These are phyloP conservation scores for Penicillium frequentans DNA, from an alignment of 2,329 filamentous ascomycete species.

Conservation along the genomic window DNA sequence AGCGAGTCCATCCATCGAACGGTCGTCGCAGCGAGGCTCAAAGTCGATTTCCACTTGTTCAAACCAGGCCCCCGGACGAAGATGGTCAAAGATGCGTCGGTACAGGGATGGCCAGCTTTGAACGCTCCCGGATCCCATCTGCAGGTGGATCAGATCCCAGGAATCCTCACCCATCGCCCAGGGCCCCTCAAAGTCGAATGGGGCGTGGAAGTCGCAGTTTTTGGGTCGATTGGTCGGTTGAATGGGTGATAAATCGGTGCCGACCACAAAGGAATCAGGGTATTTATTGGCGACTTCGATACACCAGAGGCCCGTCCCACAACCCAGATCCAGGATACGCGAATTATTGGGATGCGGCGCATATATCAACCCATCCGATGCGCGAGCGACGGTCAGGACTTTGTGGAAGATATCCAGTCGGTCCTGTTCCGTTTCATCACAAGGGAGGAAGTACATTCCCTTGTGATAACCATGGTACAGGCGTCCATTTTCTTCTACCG, in stretches of 20 bases:
- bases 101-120: conserved; percentile 75
- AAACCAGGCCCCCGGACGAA: conserved; percentile 74
- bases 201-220: conserved; percentile 65
- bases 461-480: conserved; percentile 67
- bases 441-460: conserved; percentile 73
- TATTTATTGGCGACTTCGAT: conserved; percentile 78
- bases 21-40: conserved; percentile 69
- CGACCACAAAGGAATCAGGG: conserved; percentile 59
- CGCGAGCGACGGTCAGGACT: conserved; percentile 66
- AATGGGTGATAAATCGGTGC: conserved; percentile 62
- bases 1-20: conserved; percentile 55
- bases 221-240: conserved; percentile 68
- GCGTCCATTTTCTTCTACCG: conserved; percentile 66
- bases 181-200: conserved; percentile 73
- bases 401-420: conserved; percentile 82
- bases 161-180: conserved; percentile 69
- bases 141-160: conserved; percentile 82
- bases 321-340: conserved; percentile 68
- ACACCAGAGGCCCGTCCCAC: conserved; percentile 88
- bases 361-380: conserved; percentile 44
- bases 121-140: conserved; percentile 76
- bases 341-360: conserved; percentile 42
- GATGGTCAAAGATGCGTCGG: conserved; percentile 67
- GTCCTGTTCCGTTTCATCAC: conserved; percentile 75
- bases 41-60: conserved; percentile 92